These are phyloP conservation scores for Phytophthora foliorum DNA, from an alignment of 352 stramenopile species.

Conservation along the genomic window DNA sequence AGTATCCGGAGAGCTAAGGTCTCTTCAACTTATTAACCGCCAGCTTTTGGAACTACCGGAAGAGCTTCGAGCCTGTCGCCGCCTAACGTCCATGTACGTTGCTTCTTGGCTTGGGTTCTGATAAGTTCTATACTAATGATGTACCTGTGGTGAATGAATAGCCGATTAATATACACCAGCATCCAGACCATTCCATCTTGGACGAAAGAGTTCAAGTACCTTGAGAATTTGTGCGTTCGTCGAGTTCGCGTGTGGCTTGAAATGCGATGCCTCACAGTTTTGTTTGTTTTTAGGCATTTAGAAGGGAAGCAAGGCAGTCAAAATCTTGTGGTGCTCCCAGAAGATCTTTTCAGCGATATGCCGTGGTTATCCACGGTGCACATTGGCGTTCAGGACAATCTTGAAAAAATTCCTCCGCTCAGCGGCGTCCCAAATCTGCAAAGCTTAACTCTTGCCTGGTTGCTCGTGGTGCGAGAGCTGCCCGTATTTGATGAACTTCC, in stretches of 20 bases:
- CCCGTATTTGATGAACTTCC: constrained; percentile 17
- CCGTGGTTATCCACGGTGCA: constrained; percentile 30
- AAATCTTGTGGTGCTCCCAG: constrained; percentile 18
- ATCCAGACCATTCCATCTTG: constrained; percentile 30
- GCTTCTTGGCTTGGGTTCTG: background rate
- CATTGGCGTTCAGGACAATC: constrained; percentile 18
- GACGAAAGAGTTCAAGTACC: constrained; percentile 32
- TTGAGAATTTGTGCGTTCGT: constrained; percentile 40
- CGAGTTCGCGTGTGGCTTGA: background rate
- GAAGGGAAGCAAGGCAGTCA: constrained; percentile 28
- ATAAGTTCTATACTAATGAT: background rate
- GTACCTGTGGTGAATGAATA: background rate
- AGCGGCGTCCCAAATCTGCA: constrained; percentile 36
- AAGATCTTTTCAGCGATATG: constrained; percentile 37
- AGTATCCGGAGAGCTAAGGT: constrained; percentile 24
- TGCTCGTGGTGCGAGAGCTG: constrained; percentile 12
- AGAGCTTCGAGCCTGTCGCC: constrained; percentile 25
- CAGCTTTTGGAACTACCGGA: constrained; percentile 24
- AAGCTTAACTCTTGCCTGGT: constrained; percentile 23
- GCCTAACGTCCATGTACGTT: constrained; percentile 36
- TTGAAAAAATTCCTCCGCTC: constrained; percentile 18
- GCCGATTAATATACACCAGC: constrained; percentile 32
- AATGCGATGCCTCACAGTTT: background rate
- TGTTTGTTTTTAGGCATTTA: constrained; percentile 23
- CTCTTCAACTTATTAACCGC: constrained; percentile 41